phyloP scores from a whole-genome alignment of 2,329 filamentous ascomycete species.

The Colletotrichum trifolii region DNA sequence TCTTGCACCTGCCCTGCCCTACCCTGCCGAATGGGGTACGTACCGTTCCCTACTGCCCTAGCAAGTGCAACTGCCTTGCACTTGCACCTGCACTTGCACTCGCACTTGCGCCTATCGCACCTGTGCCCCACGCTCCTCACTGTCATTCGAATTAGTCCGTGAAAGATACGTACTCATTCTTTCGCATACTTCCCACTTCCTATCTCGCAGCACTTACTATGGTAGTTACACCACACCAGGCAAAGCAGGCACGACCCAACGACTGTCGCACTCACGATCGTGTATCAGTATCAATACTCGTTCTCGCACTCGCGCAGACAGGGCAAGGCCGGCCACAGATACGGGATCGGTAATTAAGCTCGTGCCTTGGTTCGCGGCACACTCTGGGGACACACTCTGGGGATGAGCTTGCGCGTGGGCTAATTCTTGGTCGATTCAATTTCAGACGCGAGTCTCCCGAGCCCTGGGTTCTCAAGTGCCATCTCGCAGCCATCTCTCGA shows the following conservation, averaged over 20 bases:
- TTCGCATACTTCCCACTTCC: neutral
- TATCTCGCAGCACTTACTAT: too few relatives aligned
- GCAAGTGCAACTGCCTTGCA: constrained; percentile 12
- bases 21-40: constrained; percentile 3
- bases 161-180: constrained; percentile 21
- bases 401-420: constrained; percentile 4
- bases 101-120: neutral
- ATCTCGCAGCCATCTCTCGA: too few relatives aligned
- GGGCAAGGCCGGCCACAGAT: neutral
- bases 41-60: neutral
- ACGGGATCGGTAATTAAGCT: constrained; percentile 20
- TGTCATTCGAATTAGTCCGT: constrained; percentile 36
- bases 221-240: too few relatives aligned
- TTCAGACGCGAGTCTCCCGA: constrained; percentile 5
- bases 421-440: neutral
- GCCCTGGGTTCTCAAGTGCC: neutral
- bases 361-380: constrained; percentile 15
- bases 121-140: constrained; percentile 16
- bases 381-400: constrained; percentile 1
- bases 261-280: too few relatives aligned
- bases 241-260: too few relatives aligned
- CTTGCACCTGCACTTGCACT: constrained; percentile 9
- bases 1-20: neutral
- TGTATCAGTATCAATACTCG: too few relatives aligned
- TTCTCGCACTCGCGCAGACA: neutral